Evolutionary conservation across 1,284 basidiomycete genomes (phyloP).

Genomic region (Microbotryomycetes sp.): DNA sequence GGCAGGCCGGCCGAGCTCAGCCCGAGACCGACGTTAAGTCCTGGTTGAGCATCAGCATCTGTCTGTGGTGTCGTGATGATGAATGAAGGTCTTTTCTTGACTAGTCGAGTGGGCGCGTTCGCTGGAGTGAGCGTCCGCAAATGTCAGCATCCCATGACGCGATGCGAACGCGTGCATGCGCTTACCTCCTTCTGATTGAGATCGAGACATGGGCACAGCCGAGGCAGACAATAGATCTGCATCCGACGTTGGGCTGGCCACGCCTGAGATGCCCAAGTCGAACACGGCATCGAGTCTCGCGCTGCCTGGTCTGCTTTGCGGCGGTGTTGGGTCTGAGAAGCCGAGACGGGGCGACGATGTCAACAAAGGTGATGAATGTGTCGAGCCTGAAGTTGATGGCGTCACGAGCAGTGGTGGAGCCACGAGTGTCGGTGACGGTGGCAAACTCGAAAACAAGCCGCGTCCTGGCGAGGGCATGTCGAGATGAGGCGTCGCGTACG

Average conservation of each 20-base stretch:
- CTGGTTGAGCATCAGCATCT: conserved; percentile 18
- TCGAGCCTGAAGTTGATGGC: neutral
- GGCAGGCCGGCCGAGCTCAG: neutral
- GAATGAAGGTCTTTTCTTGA: conserved; percentile 23
- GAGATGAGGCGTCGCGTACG: conserved; percentile 3
- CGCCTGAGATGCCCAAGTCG: neutral
- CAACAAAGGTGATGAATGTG: neutral
- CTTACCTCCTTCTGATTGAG: no score
- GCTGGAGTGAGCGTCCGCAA: no score
- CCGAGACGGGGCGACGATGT: neutral
- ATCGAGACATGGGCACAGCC: no score
- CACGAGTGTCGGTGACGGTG: conserved; percentile 14
- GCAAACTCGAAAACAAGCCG: conserved; percentile 13
- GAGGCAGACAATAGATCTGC: no score
- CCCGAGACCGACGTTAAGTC: conserved; percentile 15
- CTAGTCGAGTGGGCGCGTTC: no score
- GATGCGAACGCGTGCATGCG: no score
- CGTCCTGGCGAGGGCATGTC: neutral
- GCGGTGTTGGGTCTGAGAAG: neutral
- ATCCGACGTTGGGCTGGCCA: neutral
- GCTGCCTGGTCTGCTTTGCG: neutral
- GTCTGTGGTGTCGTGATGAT: conserved; percentile 24
- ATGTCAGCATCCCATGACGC: no score
- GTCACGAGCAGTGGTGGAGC: neutral
- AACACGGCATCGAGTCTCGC: neutral